phyloP scores from a whole-genome alignment of 108 stramenopile genomes.

The Stephanodiscus minutulus region DNA sequence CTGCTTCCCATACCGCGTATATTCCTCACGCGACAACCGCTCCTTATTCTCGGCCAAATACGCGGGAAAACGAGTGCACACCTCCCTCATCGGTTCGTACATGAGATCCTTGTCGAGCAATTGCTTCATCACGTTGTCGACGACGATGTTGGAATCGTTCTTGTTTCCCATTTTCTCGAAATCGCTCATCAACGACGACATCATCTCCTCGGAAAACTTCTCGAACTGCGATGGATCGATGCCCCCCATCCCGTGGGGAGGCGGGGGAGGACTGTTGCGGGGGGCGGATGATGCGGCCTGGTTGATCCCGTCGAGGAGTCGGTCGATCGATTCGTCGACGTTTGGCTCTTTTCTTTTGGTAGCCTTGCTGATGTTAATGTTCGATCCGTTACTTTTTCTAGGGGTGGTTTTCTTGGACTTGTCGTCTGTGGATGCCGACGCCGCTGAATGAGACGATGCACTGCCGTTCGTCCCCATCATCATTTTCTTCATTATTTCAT shows the following conservation, averaged over 20 bases:
- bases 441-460: not conserved
- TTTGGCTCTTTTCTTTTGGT: conserved; percentile 21
- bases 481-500: conserved; percentile 21
- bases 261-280: conserved; percentile 15
- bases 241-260: not conserved
- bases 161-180: conserved; percentile 62
- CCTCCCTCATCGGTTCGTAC: conserved; percentile 97
- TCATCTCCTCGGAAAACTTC: conserved; percentile 68
- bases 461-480: conserved; percentile 10
- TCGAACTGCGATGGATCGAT: conserved; percentile 58
- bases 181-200: conserved; percentile 71
- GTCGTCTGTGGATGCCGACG: conserved; percentile 8
- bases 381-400: conserved; percentile 8
- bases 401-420: conserved; percentile 8
- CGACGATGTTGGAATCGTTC: conserved; percentile 20
- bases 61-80: conserved; percentile 76
- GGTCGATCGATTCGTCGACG: conserved; percentile 52
- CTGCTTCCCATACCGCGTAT: conserved; percentile 70
- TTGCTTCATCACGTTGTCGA: conserved; percentile 95
- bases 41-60: conserved; percentile 86
- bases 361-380: not conserved
- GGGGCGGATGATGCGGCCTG: conserved; percentile 12
- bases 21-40: conserved; percentile 58
- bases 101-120: conserved; percentile 92
- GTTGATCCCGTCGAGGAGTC: conserved; percentile 51